These are phyloP conservation scores for Torrubiellomyces zombiae DNA, from an alignment of 2,329 filamentous ascomycete genomes.

Conservation along the genomic window DNA sequence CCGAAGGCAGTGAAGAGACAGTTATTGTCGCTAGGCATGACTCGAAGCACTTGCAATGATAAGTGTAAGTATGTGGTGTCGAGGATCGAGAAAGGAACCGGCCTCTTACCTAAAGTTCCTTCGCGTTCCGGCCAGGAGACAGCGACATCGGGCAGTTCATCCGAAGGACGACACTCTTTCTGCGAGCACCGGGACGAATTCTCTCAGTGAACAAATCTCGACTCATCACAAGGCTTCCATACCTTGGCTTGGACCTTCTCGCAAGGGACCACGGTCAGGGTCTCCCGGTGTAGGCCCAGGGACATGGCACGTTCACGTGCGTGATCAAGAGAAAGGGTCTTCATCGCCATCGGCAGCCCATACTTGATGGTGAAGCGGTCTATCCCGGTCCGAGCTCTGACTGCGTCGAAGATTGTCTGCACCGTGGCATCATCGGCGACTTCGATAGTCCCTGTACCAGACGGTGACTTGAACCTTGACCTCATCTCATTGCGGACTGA, in stretches of 20 bases:
- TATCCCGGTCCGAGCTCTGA: slow-evolving; percentile 48
- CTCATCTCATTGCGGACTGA: too few relatives aligned
- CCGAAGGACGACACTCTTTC: too few relatives aligned
- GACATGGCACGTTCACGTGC: slow-evolving; percentile 28
- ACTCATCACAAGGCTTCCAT: too few relatives aligned
- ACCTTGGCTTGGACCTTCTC: slow-evolving; percentile 12
- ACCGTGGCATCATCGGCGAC: slow-evolving; percentile 53
- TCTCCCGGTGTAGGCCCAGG: slow-evolving; percentile 31
- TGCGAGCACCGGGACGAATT: too few relatives aligned
- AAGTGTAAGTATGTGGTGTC: neutral
- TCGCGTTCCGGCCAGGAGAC: slow-evolving; percentile 32
- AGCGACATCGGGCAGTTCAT: too few relatives aligned
- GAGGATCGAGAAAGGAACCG: too few relatives aligned
- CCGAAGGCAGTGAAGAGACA: slow-evolving; percentile 87
- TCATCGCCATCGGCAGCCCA: slow-evolving; percentile 55
- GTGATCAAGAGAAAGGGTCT: slow-evolving; percentile 45
- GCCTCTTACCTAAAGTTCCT: slow-evolving; percentile 33
- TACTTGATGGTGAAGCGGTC: slow-evolving; percentile 60
- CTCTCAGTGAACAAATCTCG: too few relatives aligned
- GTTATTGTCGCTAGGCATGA: slow-evolving; percentile 94
- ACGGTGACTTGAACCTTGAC: slow-evolving; percentile 58
- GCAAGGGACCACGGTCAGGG: slow-evolving; percentile 29
- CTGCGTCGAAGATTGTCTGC: slow-evolving; percentile 39
- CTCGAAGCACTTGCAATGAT: slow-evolving; percentile 48
- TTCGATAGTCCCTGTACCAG: slow-evolving; percentile 53